Evolutionary conservation across 495 filamentous ascomycete genomes (phyloP).

Genomic region (Tuber umbilicatum): DNA sequence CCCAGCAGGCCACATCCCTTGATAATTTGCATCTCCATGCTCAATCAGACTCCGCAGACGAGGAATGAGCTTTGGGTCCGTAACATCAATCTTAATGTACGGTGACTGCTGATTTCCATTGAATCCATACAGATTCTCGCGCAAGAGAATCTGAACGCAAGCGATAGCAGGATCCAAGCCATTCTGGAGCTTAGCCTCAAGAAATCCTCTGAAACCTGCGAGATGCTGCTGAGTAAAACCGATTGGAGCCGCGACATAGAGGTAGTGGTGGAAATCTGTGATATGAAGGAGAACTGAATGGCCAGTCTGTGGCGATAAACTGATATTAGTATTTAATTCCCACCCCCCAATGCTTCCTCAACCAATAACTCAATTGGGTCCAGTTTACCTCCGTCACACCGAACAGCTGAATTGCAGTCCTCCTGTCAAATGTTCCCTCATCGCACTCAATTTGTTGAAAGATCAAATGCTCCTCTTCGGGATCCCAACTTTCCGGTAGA

Average conservation of each 20-base stretch:
- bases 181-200: conserved; percentile 66
- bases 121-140: conserved; percentile 86
- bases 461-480: conserved; percentile 61
- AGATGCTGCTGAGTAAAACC: conserved; percentile 71
- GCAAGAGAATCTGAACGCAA: conserved; percentile 67
- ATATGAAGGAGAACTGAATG: conserved; percentile 94
- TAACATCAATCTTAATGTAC: conserved; percentile 87
- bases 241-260: conserved; percentile 85
- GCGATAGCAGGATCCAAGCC: conserved; percentile 56
- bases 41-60: conserved; percentile 68
- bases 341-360: neutral
- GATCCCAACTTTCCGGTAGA: conserved; percentile 61
- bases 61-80: conserved; percentile 72
- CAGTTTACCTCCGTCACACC: conserved; percentile 80
- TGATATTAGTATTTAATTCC: conserved; percentile 18
- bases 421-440: conserved; percentile 72
- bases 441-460: conserved; percentile 97
- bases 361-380: neutral
- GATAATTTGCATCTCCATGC: conserved; percentile 72
- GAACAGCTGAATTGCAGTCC: conserved; percentile 76
- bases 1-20: conserved; percentile 70
- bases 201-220: conserved; percentile 62
- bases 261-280: conserved; percentile 90
- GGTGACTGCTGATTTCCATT: conserved; percentile 86
- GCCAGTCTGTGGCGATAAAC: conserved; percentile 51